phyloP scores from a whole-genome alignment of 169 alveolate species.

The Cryptosporidium sp. region DNA sequence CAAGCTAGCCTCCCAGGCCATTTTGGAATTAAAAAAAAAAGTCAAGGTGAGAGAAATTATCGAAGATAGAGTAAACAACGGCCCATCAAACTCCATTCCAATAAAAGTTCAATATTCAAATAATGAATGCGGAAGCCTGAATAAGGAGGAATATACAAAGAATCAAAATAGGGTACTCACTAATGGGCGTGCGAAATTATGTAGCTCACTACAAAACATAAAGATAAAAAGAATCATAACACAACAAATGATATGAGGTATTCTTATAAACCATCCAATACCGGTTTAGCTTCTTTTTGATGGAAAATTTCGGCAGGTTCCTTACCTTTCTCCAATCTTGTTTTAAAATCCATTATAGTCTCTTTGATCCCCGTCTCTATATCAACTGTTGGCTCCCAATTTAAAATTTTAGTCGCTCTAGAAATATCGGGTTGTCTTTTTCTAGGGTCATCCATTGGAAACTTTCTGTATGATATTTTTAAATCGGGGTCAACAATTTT shows the following conservation, averaged over 20 bases:
- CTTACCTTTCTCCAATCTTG: slow-evolving; percentile 42
- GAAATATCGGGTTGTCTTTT: slow-evolving; percentile 81
- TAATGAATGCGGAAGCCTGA: not conserved
- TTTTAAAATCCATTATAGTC: slow-evolving; percentile 77
- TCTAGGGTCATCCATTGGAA: slow-evolving; percentile 81
- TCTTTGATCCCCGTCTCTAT: slow-evolving; percentile 76
- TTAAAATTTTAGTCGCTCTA: slow-evolving; percentile 75
- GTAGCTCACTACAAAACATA: not conserved
- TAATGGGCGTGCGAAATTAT: not conserved
- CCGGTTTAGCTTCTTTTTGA: slow-evolving; percentile 45
- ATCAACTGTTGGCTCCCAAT: slow-evolving; percentile 79
- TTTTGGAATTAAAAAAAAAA: not conserved
- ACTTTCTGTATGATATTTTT: slow-evolving; percentile 49
- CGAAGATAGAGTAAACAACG: not conserved
- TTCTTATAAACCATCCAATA: not conserved
- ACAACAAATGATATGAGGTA: not conserved
- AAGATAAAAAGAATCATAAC: not conserved
- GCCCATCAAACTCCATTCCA: not conserved
- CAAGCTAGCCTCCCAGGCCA: not conserved
- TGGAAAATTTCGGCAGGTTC: not conserved
- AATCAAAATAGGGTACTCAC: not conserved
- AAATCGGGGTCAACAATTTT: slow-evolving; percentile 72
- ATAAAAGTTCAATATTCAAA: not conserved
- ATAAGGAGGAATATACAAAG: not conserved
- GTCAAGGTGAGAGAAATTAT: slow-evolving; percentile 3